Percentiles rank a stretch among this genome's conserved stretches.
Conservation (phyloP, 306 rosid genomes). For the Gleditsia sinensis region DNA sequence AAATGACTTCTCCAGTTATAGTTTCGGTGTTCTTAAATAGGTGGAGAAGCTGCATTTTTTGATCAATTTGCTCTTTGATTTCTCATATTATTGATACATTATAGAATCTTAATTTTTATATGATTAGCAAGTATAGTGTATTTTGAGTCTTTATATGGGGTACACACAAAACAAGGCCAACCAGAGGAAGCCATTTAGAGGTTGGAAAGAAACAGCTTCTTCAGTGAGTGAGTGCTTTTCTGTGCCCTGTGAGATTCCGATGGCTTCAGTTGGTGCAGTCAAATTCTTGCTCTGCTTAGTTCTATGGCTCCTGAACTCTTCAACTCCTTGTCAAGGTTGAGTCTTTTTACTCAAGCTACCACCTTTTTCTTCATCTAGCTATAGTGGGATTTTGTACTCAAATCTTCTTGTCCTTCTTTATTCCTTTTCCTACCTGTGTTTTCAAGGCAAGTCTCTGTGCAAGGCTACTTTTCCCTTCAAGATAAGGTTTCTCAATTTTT, state of each 20-base stretch:
- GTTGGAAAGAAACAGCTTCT: constrained; percentile 48
- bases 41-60: constrained; percentile 7
- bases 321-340: constrained; percentile 63
- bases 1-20: constrained; percentile 50
- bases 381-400: neutral
- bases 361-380: neutral
- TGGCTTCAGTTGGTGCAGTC: constrained; percentile 64
- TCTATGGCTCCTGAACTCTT: constrained; percentile 47
- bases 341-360: neutral
- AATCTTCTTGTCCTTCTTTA: neutral
- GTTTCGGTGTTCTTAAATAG: constrained; percentile 33
- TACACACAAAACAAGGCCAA: constrained; percentile 75
- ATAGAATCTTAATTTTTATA: neutral
- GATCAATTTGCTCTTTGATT: neutral
- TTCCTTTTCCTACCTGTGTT: constrained; percentile 15
- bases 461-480: constrained; percentile 15
- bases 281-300: constrained; percentile 51
- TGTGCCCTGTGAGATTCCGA: constrained; percentile 46
- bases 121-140: neutral
- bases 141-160: constrained; percentile 38
- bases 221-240: constrained; percentile 51
- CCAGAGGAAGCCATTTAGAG: constrained; percentile 75
- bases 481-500: neutral
- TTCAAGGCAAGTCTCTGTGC: neutral
- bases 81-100: neutral